Percentiles rank a stretch among this genome's conserved stretches.
phyloP scores from a whole-genome alignment of 257 asterid genomes.

The Petunia axillaris region DNA sequence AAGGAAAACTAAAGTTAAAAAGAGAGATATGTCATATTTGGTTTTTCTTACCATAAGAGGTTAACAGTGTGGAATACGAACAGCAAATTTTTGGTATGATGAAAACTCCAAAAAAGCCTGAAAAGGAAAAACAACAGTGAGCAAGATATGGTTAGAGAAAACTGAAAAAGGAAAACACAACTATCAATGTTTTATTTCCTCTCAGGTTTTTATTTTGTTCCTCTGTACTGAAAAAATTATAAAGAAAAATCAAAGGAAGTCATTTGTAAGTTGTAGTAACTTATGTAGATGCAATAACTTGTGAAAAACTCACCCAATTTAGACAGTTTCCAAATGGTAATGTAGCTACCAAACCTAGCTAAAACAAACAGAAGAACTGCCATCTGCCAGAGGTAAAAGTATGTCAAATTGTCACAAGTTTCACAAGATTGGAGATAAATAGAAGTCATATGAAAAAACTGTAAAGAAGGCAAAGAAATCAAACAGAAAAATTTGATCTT shows the following conservation, averaged over 20 bases:
- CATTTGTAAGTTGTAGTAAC: not conserved
- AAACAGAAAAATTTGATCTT: not conserved
- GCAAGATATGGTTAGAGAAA: conserved; percentile 8
- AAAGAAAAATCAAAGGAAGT: not conserved
- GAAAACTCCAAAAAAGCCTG: conserved; percentile 88
- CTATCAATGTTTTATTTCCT: not conserved
- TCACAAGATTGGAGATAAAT: not conserved
- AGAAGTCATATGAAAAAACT: not conserved
- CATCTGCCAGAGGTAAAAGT: conserved; percentile 51
- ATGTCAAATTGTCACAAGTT: not conserved
- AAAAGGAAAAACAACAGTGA: not conserved
- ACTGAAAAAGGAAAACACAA: not conserved
- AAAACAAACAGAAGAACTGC: conserved; percentile 76
- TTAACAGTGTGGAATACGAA: conserved; percentile 65
- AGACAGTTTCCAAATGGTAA: conserved; percentile 87
- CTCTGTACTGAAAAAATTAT: not conserved
- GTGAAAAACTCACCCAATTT: conserved; percentile 61
- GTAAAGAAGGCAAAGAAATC: not conserved
- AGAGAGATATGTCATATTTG: not conserved
- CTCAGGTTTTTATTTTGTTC: not conserved
- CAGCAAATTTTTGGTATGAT: conserved; percentile 78
- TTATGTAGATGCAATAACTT: not conserved
- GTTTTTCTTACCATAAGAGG: conserved; percentile 57
- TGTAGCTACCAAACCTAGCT: conserved; percentile 88
- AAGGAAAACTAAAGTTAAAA: not conserved